Conservation (phyloP, 768 basidiomycete genomes). For the Mycena sanguinolenta region DNA sequence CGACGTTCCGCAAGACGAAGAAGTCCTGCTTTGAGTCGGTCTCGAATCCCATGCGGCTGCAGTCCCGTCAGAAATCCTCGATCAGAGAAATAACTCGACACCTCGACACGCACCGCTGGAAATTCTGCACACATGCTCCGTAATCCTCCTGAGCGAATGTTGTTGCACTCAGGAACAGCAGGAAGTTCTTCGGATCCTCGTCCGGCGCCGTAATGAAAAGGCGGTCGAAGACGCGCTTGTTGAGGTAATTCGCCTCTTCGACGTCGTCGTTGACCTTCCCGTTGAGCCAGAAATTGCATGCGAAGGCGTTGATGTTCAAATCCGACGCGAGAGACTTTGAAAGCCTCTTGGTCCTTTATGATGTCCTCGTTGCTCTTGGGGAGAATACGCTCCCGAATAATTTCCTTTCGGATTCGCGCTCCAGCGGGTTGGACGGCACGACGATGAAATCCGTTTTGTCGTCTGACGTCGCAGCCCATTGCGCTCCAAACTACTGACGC, state of each 20-base stretch:
- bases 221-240: slow-evolving; percentile 53
- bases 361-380: slow-evolving; percentile 45
- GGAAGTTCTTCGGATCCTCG: slow-evolving; percentile 38
- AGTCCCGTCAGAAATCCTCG: not conserved
- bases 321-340: slow-evolving; percentile 51
- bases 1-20: slow-evolving; percentile 51
- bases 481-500: not conserved
- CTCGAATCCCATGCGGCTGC: slow-evolving; percentile 48
- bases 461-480: slow-evolving; percentile 54
- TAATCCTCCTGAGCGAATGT: not conserved
- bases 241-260: slow-evolving; percentile 57
- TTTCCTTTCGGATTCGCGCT: slow-evolving; percentile 25
- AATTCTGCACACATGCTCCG: not conserved
- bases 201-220: slow-evolving; percentile 48
- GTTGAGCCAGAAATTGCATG: slow-evolving; percentile 56
- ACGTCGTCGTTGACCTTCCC: slow-evolving; percentile 52
- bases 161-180: slow-evolving; percentile 44
- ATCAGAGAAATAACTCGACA: not conserved
- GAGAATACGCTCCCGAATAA: slow-evolving; percentile 50
- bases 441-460: slow-evolving; percentile 49
- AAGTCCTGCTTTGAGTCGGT: slow-evolving; percentile 44
- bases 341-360: slow-evolving; percentile 41
- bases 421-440: slow-evolving; percentile 49
- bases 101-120: not conserved
- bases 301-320: slow-evolving; percentile 59